These are phyloP conservation scores for Puccinia brachypodii DNA, from an alignment of 1,284 basidiomycete species.

Conservation along the genomic window DNA sequence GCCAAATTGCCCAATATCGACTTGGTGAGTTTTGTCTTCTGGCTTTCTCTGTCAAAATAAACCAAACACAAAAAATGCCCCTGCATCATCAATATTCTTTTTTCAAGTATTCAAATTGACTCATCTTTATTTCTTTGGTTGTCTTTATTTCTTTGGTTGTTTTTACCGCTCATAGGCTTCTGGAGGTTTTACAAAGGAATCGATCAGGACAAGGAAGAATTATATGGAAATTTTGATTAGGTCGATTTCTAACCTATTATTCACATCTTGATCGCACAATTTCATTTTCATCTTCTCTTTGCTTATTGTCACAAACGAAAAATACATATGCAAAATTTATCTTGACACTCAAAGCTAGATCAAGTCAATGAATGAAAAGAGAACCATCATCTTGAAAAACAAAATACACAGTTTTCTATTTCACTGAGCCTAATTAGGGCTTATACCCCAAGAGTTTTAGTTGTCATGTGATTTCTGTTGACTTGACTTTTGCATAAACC, in stretches of 20 bases:
- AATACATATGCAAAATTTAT: background rate
- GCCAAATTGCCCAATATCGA: conserved; percentile 42
- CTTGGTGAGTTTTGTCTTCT: conserved; percentile 28
- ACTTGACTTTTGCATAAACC: too few species aligned
- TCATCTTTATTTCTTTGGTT: background rate
- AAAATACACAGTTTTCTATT: too few species aligned
- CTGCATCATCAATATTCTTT: background rate
- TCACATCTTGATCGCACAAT: background rate
- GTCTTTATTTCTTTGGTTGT: background rate
- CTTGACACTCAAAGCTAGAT: too few species aligned
- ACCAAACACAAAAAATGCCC: background rate
- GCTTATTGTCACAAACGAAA: background rate
- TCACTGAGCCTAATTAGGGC: too few species aligned
- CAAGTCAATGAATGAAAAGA: too few species aligned
- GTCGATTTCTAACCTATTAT: conserved; percentile 24
- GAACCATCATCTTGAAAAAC: too few species aligned
- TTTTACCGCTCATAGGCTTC: background rate
- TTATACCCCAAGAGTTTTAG: too few species aligned
- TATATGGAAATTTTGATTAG: conserved; percentile 36
- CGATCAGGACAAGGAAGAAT: conserved; percentile 22
- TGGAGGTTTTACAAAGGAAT: conserved; percentile 24
- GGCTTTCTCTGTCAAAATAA: too few species aligned
- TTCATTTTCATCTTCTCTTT: background rate
- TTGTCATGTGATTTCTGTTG: too few species aligned
- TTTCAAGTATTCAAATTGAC: background rate